Percentiles rank a stretch among this genome's conserved stretches.
Conservation (phyloP, 257 asterid species). For the Coffea eugenioides region DNA sequence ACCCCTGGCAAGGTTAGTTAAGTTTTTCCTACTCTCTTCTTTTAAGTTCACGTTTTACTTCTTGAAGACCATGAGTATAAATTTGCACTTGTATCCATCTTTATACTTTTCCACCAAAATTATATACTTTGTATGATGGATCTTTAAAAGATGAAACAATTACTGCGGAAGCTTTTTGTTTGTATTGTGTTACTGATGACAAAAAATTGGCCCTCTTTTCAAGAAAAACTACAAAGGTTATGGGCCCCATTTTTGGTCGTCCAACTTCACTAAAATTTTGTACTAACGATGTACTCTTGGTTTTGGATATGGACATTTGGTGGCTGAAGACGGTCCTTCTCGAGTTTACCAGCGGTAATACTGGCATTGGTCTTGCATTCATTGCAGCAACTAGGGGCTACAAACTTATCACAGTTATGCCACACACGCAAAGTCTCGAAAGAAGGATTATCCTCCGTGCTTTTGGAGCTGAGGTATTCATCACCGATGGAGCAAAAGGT, state of each 20-base stretch:
- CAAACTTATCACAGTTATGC: conserved; percentile 44
- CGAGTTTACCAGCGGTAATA: conserved; percentile 48
- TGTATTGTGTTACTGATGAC: too few species aligned
- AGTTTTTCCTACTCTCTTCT: too few species aligned
- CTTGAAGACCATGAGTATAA: too few species aligned
- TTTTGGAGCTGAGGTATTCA: conserved; percentile 40
- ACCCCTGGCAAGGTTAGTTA: too few species aligned
- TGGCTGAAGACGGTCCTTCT: conserved; percentile 34
- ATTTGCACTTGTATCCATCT: too few species aligned
- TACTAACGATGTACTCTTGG: conserved; percentile 3
- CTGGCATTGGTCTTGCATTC: conserved; percentile 51
- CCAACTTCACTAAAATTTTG: not conserved
- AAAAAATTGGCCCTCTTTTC: not conserved
- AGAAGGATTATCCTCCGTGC: conserved; percentile 44
- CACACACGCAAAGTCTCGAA: conserved; percentile 37
- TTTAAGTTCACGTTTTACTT: too few species aligned
- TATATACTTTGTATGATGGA: too few species aligned
- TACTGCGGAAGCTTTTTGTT: not conserved
- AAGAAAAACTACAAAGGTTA: not conserved
- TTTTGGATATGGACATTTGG: not conserved
- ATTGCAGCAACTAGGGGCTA: conserved; percentile 44
- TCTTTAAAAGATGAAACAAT: too few species aligned
- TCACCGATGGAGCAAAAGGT: conserved; percentile 36
- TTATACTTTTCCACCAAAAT: too few species aligned
- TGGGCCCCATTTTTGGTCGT: not conserved